Evolutionary conservation across 805 yeast species (phyloP).

Genomic region (Pichia nanzhaoensis): DNA sequence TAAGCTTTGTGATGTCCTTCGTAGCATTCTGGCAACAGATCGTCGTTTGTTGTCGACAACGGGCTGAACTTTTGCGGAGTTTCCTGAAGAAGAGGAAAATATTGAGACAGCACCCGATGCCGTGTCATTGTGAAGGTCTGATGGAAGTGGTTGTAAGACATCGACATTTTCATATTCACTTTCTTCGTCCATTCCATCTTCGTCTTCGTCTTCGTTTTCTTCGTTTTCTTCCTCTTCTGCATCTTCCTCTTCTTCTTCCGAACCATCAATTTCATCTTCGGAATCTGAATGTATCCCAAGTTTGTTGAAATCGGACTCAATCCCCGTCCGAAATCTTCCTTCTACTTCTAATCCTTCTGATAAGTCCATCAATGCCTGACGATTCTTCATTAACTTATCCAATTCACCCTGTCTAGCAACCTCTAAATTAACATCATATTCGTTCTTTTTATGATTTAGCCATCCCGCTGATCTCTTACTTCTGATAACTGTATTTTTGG

Average conservation of each 20-base stretch:
- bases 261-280: constrained; percentile 30
- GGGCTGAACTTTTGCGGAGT: constrained; percentile 43
- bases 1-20: constrained; percentile 70
- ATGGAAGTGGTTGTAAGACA: constrained; percentile 11
- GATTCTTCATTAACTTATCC: constrained; percentile 10
- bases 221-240: constrained; percentile 18
- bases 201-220: constrained; percentile 14
- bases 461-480: constrained; percentile 11
- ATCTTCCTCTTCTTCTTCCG: constrained; percentile 12
- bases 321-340: background rate
- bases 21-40: constrained; percentile 66
- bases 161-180: constrained; percentile 17
- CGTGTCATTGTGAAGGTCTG: background rate
- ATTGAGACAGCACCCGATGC: constrained; percentile 13
- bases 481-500: constrained; percentile 25
- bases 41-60: constrained; percentile 63
- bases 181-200: constrained; percentile 28
- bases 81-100: constrained; percentile 24
- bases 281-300: constrained; percentile 23
- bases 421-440: constrained; percentile 10
- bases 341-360: constrained; percentile 1
- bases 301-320: constrained; percentile 3
- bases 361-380: constrained; percentile 12
- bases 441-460: constrained; percentile 10
- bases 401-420: constrained; percentile 12